A percentile compares a stretch with the other conserved stretches of the same genome.
phyloP scores from a whole-genome alignment of 73 alveolate genomes.

The Tetrahymena malaccensis region DNA sequence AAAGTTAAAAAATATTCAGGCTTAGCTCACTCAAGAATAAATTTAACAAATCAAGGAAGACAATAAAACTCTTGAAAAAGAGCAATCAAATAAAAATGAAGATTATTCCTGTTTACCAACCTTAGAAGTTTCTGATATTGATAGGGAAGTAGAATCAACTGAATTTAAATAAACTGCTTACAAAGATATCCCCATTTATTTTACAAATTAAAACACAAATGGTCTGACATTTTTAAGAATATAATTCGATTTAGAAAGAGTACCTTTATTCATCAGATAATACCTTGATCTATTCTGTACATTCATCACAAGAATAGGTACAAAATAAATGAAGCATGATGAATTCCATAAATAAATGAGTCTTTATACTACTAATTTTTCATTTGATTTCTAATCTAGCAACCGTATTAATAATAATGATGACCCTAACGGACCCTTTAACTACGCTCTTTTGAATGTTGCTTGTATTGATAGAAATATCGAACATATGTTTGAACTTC shows the following conservation, averaged over 20 bases:
- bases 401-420: conserved; percentile 12
- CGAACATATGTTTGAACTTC: conserved; percentile 59
- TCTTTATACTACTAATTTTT: neutral
- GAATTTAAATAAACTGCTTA: conserved; percentile 27
- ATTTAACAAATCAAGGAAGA: conserved; percentile 47
- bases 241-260: conserved; percentile 45
- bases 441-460: conserved; percentile 37
- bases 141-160: conserved; percentile 40
- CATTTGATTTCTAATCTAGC: conserved; percentile 7
- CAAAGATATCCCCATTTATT: conserved; percentile 5
- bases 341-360: conserved; percentile 47
- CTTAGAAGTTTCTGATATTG: conserved; percentile 50
- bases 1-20: conserved; percentile 16
- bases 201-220: conserved; percentile 64
- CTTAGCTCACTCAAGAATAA: conserved; percentile 44
- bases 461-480: conserved; percentile 63
- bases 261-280: conserved; percentile 54
- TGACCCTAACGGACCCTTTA: conserved; percentile 13
- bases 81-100: conserved; percentile 40
- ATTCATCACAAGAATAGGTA: conserved; percentile 56
- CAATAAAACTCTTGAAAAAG: conserved; percentile 34
- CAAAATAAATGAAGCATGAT: conserved; percentile 58
- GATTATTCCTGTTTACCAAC: conserved; percentile 61
- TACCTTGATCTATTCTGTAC: conserved; percentile 58
- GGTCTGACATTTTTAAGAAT: conserved; percentile 69